Evolutionary conservation across 108 stramenopile species (phyloP).

Genomic region (Thalassiosira profunda): DNA sequence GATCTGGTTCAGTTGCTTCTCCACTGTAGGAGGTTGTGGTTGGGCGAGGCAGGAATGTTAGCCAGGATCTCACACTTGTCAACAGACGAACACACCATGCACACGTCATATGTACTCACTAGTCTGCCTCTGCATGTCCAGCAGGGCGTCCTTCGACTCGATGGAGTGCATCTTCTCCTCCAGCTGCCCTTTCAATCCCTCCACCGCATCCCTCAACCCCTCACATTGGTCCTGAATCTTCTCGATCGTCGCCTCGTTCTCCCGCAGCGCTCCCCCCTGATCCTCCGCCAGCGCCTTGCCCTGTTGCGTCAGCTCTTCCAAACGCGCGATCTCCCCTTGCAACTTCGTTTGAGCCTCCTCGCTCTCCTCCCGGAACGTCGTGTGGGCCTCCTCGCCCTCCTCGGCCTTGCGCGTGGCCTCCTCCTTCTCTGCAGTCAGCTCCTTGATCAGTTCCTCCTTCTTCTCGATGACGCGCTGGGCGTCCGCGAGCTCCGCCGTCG

Average conservation of each 20-base stretch:
- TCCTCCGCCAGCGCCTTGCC: neutral
- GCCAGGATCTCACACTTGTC: no score
- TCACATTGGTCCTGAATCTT: neutral
- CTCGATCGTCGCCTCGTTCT: neutral
- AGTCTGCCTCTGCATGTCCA: slow-evolving; percentile 5
- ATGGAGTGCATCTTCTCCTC: neutral
- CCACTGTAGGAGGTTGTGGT: no score
- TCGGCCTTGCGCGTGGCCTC: neutral
- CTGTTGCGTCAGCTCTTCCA: neutral
- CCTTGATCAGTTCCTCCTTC: neutral
- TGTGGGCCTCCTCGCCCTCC: neutral
- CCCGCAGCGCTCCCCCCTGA: neutral
- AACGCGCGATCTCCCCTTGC: neutral
- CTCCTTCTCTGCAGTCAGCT: neutral
- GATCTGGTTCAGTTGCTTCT: slow-evolving; percentile 1
- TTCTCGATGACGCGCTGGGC: neutral
- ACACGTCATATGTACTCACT: no score
- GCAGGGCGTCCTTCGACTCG: slow-evolving; percentile 2
- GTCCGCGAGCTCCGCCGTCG: neutral
- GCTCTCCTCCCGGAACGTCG: neutral
- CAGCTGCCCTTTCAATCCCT: neutral
- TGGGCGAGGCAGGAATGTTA: no score
- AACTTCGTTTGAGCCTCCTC: neutral
- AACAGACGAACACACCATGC: no score
- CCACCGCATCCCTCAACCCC: neutral